Evolutionary conservation across 2,329 filamentous ascomycete genomes (phyloP).

Genomic region (Cercospora nicotianae): DNA sequence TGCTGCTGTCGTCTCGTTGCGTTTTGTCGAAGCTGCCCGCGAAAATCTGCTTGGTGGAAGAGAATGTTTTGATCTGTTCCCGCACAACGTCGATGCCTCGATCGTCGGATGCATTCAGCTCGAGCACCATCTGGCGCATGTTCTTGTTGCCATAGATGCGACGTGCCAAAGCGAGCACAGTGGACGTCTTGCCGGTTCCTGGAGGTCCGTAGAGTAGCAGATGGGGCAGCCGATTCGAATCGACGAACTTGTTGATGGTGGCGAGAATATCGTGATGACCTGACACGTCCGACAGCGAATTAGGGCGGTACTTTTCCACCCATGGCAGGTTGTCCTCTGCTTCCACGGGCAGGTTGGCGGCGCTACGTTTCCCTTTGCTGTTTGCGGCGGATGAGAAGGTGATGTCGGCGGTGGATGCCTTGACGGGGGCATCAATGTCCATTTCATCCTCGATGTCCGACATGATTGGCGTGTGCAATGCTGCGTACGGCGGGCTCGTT

Average conservation of each 20-base stretch:
- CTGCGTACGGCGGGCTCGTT: not conserved
- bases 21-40: constrained; percentile 44
- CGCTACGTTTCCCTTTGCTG: constrained; percentile 84
- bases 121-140: constrained; percentile 96
- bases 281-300: constrained; percentile 85
- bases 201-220: constrained; percentile 95
- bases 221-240: constrained; percentile 90
- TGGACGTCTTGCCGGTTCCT: constrained; percentile 96
- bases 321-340: constrained; percentile 93
- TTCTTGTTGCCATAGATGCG: constrained; percentile 90
- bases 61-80: constrained; percentile 99
- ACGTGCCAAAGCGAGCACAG: constrained; percentile 86
- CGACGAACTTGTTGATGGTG: constrained; percentile 97
- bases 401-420: constrained; percentile 45
- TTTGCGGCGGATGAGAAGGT: constrained; percentile 71
- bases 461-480: constrained; percentile 40
- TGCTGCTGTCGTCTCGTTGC: constrained; percentile 38
- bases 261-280: constrained; percentile 96
- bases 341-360: constrained; percentile 89
- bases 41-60: constrained; percentile 97
- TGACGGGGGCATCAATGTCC: constrained; percentile 61
- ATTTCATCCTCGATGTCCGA: constrained; percentile 62
- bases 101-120: constrained; percentile 96
- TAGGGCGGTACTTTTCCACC: constrained; percentile 96
- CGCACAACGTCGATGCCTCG: constrained; percentile 96